phyloP scores from a whole-genome alignment of 441 rosid genomes.

The Daphne laureola region DNA sequence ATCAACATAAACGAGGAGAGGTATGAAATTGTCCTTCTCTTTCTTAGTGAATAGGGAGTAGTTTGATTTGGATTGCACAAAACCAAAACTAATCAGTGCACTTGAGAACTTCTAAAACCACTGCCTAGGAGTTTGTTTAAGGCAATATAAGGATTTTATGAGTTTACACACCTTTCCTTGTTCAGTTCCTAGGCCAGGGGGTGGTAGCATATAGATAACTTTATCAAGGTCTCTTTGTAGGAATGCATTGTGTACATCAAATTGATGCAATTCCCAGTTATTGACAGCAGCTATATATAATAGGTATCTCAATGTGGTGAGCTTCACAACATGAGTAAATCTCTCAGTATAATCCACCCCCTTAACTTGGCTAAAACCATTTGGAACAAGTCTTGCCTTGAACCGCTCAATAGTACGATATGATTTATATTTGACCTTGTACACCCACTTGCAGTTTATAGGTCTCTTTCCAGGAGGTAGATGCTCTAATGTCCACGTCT shows the following conservation, averaged over 20 bases:
- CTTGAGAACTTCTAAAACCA: background rate
- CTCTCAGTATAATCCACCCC: background rate
- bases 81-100: background rate
- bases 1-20: background rate
- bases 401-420: background rate
- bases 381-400: constrained; percentile 1
- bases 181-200: background rate
- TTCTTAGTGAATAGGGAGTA: background rate
- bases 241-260: background rate
- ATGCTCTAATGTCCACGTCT: background rate
- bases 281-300: background rate
- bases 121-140: background rate
- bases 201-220: background rate
- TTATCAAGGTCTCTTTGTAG: background rate
- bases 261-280: background rate
- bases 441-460: constrained; percentile 4
- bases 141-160: background rate
- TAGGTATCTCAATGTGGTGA: background rate
- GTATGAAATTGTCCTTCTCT: background rate
- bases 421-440: constrained; percentile 1
- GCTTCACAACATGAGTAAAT: background rate
- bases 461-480: background rate
- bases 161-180: too few relatives aligned
- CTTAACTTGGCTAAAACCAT: constrained; percentile 9
- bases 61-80: background rate